Conservation (phyloP, 2,329 filamentous ascomycete species). For the Rhinocladiella similis region DNA sequence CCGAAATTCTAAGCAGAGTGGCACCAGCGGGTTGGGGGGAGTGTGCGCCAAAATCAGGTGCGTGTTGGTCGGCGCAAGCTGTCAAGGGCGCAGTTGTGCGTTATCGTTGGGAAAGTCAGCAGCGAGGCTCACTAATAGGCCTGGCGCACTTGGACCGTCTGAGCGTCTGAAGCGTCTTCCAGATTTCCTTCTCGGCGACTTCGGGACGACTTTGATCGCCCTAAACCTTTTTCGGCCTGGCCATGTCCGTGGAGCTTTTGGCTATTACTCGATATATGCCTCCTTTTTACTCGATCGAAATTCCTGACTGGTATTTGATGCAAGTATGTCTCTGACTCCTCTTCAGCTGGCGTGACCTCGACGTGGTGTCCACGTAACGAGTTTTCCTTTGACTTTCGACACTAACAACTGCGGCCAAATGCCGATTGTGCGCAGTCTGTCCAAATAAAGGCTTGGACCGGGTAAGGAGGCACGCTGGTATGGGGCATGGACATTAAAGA, state of each 20-base stretch:
- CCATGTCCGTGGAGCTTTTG: constrained; percentile 1
- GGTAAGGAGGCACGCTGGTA: too few species aligned
- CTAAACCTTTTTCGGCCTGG: constrained; percentile 19
- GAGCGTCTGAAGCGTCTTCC: background rate
- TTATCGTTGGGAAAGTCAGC: constrained; percentile 19
- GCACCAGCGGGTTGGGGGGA: background rate
- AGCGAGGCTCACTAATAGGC: too few species aligned
- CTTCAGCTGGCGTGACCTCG: constrained; percentile 2
- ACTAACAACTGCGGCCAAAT: too few species aligned
- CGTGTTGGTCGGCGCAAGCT: background rate
- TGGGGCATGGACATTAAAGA: too few species aligned
- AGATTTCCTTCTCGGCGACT: constrained; percentile 7
- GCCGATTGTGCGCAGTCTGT: too few species aligned
- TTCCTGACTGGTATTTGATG: constrained; percentile 18
- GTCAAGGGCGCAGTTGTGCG: background rate
- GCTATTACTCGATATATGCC: constrained; percentile 25
- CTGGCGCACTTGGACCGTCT: constrained; percentile 1
- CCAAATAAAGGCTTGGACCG: too few species aligned
- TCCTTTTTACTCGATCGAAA: constrained; percentile 29
- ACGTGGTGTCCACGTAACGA: background rate
- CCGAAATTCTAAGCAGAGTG: constrained; percentile 1
- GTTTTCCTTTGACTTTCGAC: background rate
- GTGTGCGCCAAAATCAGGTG: background rate
- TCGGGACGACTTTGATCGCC: constrained; percentile 8
- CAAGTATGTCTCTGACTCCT: constrained; percentile 4